Evolutionary conservation across 768 basidiomycete species (phyloP).

Genomic region (Tubosaeta sp.): DNA sequence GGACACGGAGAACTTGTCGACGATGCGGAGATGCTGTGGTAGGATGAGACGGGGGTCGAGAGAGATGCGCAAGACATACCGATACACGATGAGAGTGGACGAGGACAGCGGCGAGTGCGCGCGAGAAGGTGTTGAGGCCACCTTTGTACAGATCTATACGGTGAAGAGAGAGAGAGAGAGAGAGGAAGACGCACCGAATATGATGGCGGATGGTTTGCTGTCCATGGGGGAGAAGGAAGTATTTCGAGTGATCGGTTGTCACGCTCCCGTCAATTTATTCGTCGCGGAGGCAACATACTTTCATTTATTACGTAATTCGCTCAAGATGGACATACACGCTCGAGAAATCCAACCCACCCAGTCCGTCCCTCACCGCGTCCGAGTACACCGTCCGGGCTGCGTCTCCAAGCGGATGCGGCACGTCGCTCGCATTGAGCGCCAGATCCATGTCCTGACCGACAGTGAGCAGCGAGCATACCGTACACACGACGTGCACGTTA

Average conservation of each 20-base stretch:
- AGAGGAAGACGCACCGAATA: conserved; percentile 56
- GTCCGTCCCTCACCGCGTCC: conserved; percentile 47
- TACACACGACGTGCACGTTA: conserved; percentile 18
- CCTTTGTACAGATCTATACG: conserved; percentile 39
- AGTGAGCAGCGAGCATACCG: neutral
- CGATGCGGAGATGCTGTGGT: conserved; percentile 59
- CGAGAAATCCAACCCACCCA: conserved; percentile 74
- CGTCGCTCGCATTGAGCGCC: conserved; percentile 51
- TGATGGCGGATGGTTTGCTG: conserved; percentile 59
- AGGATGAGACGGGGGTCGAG: conserved; percentile 38
- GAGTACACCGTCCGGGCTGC: conserved; percentile 63
- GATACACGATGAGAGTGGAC: conserved; percentile 28
- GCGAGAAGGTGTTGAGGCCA: conserved; percentile 75
- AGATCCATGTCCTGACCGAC: conserved; percentile 75
- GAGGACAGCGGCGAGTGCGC: conserved; percentile 63
- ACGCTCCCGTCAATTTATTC: conserved; percentile 20
- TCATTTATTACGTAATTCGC: conserved; percentile 20
- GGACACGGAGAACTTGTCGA: conserved; percentile 67
- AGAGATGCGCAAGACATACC: conserved; percentile 56
- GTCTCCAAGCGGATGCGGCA: conserved; percentile 60
- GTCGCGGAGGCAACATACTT: conserved; percentile 6
- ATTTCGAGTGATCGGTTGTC: conserved; percentile 20
- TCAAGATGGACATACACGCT: conserved; percentile 68
- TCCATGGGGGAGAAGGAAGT: neutral
- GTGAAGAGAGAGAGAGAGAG: conserved; percentile 1